phyloP scores from a whole-genome alignment of 2,329 filamentous ascomycete genomes.

The Calonectria multiphialidica region DNA sequence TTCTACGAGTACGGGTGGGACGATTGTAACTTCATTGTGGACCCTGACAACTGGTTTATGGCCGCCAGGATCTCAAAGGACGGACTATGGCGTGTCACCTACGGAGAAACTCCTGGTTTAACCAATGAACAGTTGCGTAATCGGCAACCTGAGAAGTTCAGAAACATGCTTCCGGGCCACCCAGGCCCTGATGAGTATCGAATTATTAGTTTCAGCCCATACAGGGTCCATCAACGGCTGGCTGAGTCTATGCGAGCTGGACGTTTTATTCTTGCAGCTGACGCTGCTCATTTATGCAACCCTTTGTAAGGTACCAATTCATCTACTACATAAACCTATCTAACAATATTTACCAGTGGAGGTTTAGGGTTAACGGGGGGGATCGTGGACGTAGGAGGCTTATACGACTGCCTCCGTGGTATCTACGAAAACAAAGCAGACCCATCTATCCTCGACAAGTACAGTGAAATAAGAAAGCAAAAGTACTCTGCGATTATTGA shows the following conservation, averaged over 20 bases:
- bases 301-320: constrained; percentile 45
- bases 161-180: constrained; percentile 39
- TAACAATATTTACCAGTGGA: constrained; percentile 51
- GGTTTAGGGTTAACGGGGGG: constrained; percentile 74
- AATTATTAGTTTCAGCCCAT: constrained; percentile 68
- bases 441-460: constrained; percentile 20
- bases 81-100: constrained; percentile 73
- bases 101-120: constrained; percentile 68
- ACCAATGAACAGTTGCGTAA: constrained; percentile 64
- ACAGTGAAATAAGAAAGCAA: constrained; percentile 14
- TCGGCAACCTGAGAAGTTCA: constrained; percentile 67
- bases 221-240: constrained; percentile 72
- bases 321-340: not conserved
- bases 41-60: constrained; percentile 72
- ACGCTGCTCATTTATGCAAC: constrained; percentile 70
- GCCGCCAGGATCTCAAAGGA: constrained; percentile 70
- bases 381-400: constrained; percentile 72
- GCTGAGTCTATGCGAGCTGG: constrained; percentile 69
- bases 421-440: constrained; percentile 21
- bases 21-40: constrained; percentile 71
- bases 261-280: constrained; percentile 67
- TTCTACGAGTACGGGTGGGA: constrained; percentile 66
- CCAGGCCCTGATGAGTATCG: constrained; percentile 55
- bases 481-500: constrained; percentile 25
- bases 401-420: constrained; percentile 67